phyloP scores from a whole-genome alignment of 495 filamentous ascomycete genomes.

The Penicillium crystallinum region DNA sequence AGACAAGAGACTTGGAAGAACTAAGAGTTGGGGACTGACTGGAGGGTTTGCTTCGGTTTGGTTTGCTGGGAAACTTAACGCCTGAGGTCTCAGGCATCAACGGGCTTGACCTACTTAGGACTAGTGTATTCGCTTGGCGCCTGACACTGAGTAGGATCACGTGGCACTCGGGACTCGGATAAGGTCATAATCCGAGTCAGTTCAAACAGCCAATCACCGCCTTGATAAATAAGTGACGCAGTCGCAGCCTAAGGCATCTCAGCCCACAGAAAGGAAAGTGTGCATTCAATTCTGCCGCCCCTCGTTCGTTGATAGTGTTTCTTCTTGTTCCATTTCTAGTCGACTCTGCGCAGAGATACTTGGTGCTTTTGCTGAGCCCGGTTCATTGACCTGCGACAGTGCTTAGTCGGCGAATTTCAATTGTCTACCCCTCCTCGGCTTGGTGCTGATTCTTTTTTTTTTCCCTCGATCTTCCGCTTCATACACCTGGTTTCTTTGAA shows the following conservation, averaged over 20 bases:
- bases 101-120: constrained; percentile 7
- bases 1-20: constrained; percentile 20
- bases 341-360: constrained; percentile 21
- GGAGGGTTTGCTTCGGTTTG: constrained; percentile 22
- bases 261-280: constrained; percentile 25
- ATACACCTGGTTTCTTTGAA: constrained; percentile 21
- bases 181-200: neutral
- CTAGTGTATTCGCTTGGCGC: constrained; percentile 27
- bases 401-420: constrained; percentile 14
- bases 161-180: constrained; percentile 10
- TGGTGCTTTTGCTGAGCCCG: constrained; percentile 19
- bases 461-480: constrained; percentile 2
- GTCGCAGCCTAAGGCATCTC: constrained; percentile 25
- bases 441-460: constrained; percentile 15
- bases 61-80: constrained; percentile 25
- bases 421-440: constrained; percentile 1
- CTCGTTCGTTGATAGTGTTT: constrained; percentile 17
- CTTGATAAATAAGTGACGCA: constrained; percentile 30
- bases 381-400: constrained; percentile 9
- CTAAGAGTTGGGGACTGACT: constrained; percentile 23
- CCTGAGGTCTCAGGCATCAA: constrained; percentile 31
- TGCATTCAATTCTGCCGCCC: constrained; percentile 20
- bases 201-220: constrained; percentile 13
- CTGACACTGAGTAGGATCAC: constrained; percentile 13
- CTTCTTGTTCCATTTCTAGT: constrained; percentile 7